Evolutionary conservation across 306 rosid genomes (phyloP), one percentile per base, ranked within the genome.

Genomic region (Arachis hypogaea): DNA sequence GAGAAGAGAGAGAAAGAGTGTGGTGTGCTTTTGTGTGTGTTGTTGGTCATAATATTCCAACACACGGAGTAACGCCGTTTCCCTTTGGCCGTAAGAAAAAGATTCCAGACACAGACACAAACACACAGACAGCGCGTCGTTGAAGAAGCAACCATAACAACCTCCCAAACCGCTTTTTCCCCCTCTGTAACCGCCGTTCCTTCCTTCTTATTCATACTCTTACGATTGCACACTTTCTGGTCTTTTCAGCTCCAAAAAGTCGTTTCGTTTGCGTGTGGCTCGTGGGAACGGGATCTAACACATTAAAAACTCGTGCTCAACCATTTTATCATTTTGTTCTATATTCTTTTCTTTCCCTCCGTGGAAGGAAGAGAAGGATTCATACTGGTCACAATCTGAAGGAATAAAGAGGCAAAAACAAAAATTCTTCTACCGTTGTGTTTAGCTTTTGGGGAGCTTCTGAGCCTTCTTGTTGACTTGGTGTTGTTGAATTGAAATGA

Each of bases 401-500:
- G 58, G 58, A 52, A 22, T 52, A 46, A 46, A 9, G 12, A 43
- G 9, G 51, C 9, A 46, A 52, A 14, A n/a, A 12, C 4, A 52
- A 52, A n/a, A 9, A 7, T 16, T 6, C 28, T 2, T 40, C 9
- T 57, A 5, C 4, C 7, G 1, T 5, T 12, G 5, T 46, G 33
- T 9, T 33, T 12, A 33, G 5, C 9, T 58, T 58, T 50, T 1
- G 38, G 10, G 29, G 33, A 3, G 12, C n/a, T 30, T 30, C 11
- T n/a, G 62, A 29, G 47, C 38, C 4, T 33, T 33, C 4, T 33
- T 33, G 38, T 33, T 33, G 38, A 33, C 38, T 33, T 33, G 38
- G 38, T 33, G 38, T 64, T 47, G 74, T 80, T 84, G 81, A 81
- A 80, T 69, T 57, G 69, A 78, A 82, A 75, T 47, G 81, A 93